These are phyloP conservation scores for Claviceps digitariae DNA, from an alignment of 2,329 filamentous ascomycete genomes.

Conservation along the genomic window DNA sequence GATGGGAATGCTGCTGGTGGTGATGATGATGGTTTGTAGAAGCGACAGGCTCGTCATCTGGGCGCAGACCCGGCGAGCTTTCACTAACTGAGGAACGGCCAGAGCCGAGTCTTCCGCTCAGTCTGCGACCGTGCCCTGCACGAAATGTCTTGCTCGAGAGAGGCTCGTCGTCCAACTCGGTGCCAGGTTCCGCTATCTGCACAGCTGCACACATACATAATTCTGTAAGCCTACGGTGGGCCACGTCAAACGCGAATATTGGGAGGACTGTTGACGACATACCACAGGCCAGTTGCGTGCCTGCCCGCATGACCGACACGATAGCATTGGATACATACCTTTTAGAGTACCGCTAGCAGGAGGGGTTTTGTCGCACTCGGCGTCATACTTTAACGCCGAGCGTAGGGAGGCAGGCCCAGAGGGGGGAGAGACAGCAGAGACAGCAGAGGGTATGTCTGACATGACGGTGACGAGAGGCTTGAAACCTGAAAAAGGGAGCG, in stretches of 20 bases:
- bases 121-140: slow-evolving; percentile 18
- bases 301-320: neutral
- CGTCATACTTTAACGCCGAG: slow-evolving; percentile 31
- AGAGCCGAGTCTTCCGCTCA: slow-evolving; percentile 24
- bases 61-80: slow-evolving; percentile 14
- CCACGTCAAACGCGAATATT: neutral
- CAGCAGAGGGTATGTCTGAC: slow-evolving; percentile 11
- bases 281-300: neutral
- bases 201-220: slow-evolving; percentile 26
- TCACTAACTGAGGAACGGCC: slow-evolving; percentile 32
- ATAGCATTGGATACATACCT: slow-evolving; percentile 19
- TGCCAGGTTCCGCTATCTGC: slow-evolving; percentile 41
- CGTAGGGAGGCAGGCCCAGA: slow-evolving; percentile 20
- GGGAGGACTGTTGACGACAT: neutral
- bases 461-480: slow-evolving; percentile 9
- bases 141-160: slow-evolving; percentile 19
- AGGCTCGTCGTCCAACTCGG: slow-evolving; percentile 21
- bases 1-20: slow-evolving; percentile 16
- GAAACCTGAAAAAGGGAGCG: neutral
- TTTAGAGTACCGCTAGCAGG: slow-evolving; percentile 26
- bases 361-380: slow-evolving; percentile 23
- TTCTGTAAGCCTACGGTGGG: slow-evolving; percentile 11
- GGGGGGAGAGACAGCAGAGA: slow-evolving; percentile 2
- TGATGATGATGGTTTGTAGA: slow-evolving; percentile 14
- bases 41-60: slow-evolving; percentile 15